Conservation (phyloP, 2,329 filamentous ascomycete species). For the Parascedosporium putredinis region DNA sequence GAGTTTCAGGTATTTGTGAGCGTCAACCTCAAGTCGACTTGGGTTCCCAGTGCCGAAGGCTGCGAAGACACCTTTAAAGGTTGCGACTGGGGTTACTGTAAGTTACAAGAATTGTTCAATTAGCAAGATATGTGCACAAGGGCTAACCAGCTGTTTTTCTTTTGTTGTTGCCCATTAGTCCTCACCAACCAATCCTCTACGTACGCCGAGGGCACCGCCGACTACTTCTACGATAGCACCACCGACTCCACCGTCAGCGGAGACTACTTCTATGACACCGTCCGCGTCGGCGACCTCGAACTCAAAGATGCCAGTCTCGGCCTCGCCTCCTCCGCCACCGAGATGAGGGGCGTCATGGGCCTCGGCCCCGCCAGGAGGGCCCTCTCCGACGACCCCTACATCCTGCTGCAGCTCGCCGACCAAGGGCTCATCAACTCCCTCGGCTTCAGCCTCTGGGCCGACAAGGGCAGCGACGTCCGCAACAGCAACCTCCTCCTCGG, state of each 20-base stretch:
- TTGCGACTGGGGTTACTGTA: constrained; percentile 25
- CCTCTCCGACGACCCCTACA: constrained; percentile 49
- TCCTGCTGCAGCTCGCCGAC: constrained; percentile 54
- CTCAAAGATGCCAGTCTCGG: constrained; percentile 58
- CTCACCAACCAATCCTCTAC: constrained; percentile 62
- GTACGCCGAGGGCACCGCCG: constrained; percentile 61
- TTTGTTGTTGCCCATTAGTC: no score
- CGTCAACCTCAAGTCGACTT: constrained; percentile 60
- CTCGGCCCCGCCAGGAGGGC: constrained; percentile 50
- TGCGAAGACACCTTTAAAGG: constrained; percentile 12
- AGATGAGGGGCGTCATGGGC: constrained; percentile 68
- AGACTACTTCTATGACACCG: constrained; percentile 68
- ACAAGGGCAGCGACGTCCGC: constrained; percentile 56
- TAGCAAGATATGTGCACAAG: no score
- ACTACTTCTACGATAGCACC: constrained; percentile 72
- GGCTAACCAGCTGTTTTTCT: no score
- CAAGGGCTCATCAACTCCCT: constrained; percentile 53
- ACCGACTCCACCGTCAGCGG: constrained; percentile 51
- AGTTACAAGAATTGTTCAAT: no score
- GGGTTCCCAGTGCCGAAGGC: constrained; percentile 36
- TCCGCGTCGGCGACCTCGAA: constrained; percentile 46
- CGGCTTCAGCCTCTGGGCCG: constrained; percentile 68
- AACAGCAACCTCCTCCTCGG: constrained; percentile 65
- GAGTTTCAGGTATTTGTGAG: constrained; percentile 49
- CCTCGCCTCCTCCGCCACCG: constrained; percentile 53